Base-by-base conservation (phyloP, 768 basidiomycete species). In the Kwoniella europaea region DNA sequence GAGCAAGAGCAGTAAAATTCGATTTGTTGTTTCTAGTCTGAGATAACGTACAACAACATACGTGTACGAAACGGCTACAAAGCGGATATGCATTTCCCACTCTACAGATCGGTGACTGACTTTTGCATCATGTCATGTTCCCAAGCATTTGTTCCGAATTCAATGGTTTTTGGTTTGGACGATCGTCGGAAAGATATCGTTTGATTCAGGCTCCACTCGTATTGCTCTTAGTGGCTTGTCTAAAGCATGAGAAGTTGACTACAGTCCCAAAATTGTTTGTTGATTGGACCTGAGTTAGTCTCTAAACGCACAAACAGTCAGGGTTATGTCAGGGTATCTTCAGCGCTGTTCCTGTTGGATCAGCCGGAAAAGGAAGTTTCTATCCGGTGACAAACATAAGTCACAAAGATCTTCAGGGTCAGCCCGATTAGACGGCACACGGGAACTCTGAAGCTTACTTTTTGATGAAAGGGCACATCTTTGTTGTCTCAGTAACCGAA, bases 331-430 rank as follows among this genome's bases (percentile, higher is more conserved):
- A 65, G 64, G 53, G 54, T 63, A 16, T 22, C 3, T 10, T 9
- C 35, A 0, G 29, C 20, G 58, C 5, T 4, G 18, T 18, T 18
- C 41, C 24, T 6, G 6, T 24, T 57, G 65, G 65, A 67, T 59
- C 42, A 52, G 57, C 65, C 65, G 65, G 56, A 67, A 57, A 50
- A 46, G 65, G 65, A 67, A 57, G 65, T 59, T 59, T 54, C 18
- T 13, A 27, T 16, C 64, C 53, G 52, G 53, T 54, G 64, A 65
- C 64, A 29, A n/a, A 52, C 22, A n/a, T 27, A 35, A 35, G 3
- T 35, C 27, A 55, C 10, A 59, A 58, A 46, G 65, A 67, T 67
- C 65, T 67, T 67, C 65, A 67, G 65, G 65, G 56, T 52, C 41
- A 15, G 16, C 35, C 35, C 15, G 41, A n/a, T 2, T 10, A 12